Evolutionary conservation across 2,329 filamentous ascomycete species (phyloP), one percentile per base, ranked within the genome.

Genomic region (Fusarium sp.): DNA sequence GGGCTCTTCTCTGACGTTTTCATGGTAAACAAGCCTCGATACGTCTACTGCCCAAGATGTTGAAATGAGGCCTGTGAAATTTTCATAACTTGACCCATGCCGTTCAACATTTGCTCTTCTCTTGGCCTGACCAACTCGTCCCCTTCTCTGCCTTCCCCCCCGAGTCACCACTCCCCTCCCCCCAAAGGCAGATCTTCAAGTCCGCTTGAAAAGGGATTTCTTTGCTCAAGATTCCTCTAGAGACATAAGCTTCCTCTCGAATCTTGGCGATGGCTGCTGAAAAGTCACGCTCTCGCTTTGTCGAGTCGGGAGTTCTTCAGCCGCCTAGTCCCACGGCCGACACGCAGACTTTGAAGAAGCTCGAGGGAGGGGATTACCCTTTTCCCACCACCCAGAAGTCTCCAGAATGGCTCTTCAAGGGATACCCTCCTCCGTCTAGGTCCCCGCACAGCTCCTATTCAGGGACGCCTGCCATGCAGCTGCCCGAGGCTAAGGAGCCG

Each of bases 361-460:
- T 74, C 7, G 73, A 76, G 38, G 75, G 70, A 59, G 70, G 66
- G 32, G 68, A 72, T 38, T 47, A 63, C 33, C 66, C 8, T 1
- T 25, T 58, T 11, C 14, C 35, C 6, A 14, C 25, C 10, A 57
- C 58, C 10, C 60, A 58, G 17, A 63, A 47, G 8, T 43, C 64
- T 27, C 45, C 58, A 45, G 71, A 73, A 54, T 64, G 62, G 62
- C 37, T 33, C 8, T 40, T 68, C 27, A 68, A 25, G 45, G 63
- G 59, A 47, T 60, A 60, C 43, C 43, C 43, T 20, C 70, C 58
- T 30, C 68, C 65, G 17, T 65, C 75, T 17, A 73, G 68, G 52
- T 77, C 75, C n/a, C 60, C 70, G 11, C 61, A 76, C 27, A 77
- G 75, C 61, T 77, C 75, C 17, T 71, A 67, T 33, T 74, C 75